Base-by-base conservation (phyloP, 2,329 filamentous ascomycete genomes). In the Ceratocystiopsis minuta region DNA sequence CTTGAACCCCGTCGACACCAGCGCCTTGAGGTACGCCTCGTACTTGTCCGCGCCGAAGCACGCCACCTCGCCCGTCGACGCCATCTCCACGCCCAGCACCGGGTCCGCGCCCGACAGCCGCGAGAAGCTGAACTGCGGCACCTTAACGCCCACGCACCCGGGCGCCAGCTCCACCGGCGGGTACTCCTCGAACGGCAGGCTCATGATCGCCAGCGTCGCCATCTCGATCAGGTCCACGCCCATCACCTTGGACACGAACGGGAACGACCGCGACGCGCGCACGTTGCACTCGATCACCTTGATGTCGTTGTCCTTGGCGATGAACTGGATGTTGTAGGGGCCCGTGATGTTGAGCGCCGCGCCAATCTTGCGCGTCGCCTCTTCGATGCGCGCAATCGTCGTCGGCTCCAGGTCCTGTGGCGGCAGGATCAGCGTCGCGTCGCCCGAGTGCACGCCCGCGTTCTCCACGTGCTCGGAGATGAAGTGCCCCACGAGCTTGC, bases 211-310 rank as follows among this genome's bases (percentile, higher is more conserved):
- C 67, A 92, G 94, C 51, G 90, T 96, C 24, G 90, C 90, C 84
- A 98, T 86, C 66, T 95, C 88, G 50, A 98, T 95, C 48, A 98
- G 70, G 57, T 98, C 88, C 41, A 95, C 83, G 40, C 87, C 87
- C 84, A 94, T 96, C 51, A 93, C 85, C 68, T 98, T 98, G 49
- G 87, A 95, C 15, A 96, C 87, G 56, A 98, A 98, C 47, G 90
- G 90, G 70, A 95, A 95, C 1, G 88, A 96, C 50, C 90, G 75
- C 37, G 90, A 95, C 15, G 90, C 90, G 48, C 90, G 80, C 46
- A 96, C 90, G 55, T 98, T 98, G 64, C 90, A 96, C 65, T 98
- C 90, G 49, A 98, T 98, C 50, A 98, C 90, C 69, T 96, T 96
- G 68, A 98, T 96, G 51, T 96, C 88, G 58, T 96, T 96, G 60